Percentiles rank a stretch among this genome's conserved stretches.
Evolutionary conservation across 2,329 filamentous ascomycete genomes (phyloP).

Genomic region (Sclerotinia nivalis): DNA sequence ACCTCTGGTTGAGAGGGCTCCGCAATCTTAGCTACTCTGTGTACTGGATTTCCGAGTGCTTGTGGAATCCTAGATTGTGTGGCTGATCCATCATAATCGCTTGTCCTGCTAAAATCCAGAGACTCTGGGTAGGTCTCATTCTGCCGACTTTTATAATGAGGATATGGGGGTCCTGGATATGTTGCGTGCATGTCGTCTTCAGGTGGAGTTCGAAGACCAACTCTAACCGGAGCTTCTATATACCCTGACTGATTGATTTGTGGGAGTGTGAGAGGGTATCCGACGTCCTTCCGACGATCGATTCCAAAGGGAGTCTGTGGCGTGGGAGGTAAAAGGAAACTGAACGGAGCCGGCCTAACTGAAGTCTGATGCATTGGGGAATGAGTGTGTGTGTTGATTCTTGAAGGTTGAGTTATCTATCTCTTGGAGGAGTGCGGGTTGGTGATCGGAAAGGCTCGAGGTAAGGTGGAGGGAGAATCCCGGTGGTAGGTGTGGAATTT

Average conservation of each 20-base stretch:
- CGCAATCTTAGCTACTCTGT: not conserved
- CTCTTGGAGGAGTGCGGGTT: constrained; percentile 12
- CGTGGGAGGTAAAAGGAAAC: constrained; percentile 35
- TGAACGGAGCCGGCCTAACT: constrained; percentile 37
- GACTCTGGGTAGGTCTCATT: constrained; percentile 41
- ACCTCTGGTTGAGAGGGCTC: not conserved
- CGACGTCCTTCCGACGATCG: constrained; percentile 34
- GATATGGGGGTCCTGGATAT: constrained; percentile 50
- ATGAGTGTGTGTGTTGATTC: constrained; percentile 8
- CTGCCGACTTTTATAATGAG: constrained; percentile 48
- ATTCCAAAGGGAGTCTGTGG: constrained; percentile 28
- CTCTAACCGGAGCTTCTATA: constrained; percentile 35
- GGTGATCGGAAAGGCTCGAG: not conserved
- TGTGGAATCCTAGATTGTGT: constrained; percentile 27
- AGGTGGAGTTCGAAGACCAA: constrained; percentile 53
- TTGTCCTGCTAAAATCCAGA: not conserved
- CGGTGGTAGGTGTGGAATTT: not conserved
- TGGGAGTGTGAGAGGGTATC: constrained; percentile 22
- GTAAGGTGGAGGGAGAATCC: not conserved
- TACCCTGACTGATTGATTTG: constrained; percentile 31
- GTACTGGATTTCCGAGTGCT: constrained; percentile 21
- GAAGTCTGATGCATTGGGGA: constrained; percentile 42
- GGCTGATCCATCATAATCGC: not conserved
- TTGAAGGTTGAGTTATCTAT: not conserved
- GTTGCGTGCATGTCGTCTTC: constrained; percentile 54